Percentiles rank a stretch among this genome's conserved stretches.
Evolutionary conservation across 2,329 filamentous ascomycete species (phyloP).

Genomic region (Cordyceps tenuipes): DNA sequence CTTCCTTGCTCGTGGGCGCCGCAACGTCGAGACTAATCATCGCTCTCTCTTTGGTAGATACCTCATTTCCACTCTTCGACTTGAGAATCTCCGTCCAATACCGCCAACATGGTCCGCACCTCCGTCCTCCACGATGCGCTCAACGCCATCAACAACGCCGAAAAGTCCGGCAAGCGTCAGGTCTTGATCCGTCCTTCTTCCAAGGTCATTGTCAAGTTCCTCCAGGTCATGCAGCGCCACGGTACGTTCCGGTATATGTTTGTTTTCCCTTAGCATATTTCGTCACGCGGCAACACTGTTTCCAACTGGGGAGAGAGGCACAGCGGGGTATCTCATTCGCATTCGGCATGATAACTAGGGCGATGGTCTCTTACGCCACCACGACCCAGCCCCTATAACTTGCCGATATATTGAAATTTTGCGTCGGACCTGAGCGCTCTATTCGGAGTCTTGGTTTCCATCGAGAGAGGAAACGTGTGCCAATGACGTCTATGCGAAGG

Average conservation of each 20-base stretch:
- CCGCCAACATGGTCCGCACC: slow-evolving; percentile 96
- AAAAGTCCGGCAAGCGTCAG: slow-evolving; percentile 99
- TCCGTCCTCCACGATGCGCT: slow-evolving; percentile 99
- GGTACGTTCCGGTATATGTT: slow-evolving; percentile 56
- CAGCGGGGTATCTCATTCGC: not conserved
- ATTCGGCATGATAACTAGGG: slow-evolving; percentile 99
- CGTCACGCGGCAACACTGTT: not conserved
- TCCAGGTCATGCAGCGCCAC: slow-evolving; percentile 98
- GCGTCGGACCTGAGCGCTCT: slow-evolving; percentile 11
- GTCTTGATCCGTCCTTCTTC: slow-evolving; percentile 95
- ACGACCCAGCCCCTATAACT: slow-evolving; percentile 99
- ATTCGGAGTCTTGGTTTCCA: slow-evolving; percentile 33
- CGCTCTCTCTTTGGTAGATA: slow-evolving; percentile 41
- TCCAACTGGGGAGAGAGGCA: not conserved
- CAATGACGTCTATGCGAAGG: slow-evolving; percentile 12
- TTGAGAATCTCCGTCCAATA: slow-evolving; percentile 67
- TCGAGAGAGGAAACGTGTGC: slow-evolving; percentile 23
- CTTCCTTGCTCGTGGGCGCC: slow-evolving; percentile 52
- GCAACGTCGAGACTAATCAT: slow-evolving; percentile 52
- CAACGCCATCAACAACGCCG: slow-evolving; percentile 99
- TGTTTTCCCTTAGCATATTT: not conserved
- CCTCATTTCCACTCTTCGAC: slow-evolving; percentile 55
- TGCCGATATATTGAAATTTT: slow-evolving; percentile 77
- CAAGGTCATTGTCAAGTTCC: slow-evolving; percentile 99
- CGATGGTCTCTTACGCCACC: slow-evolving; percentile 64